These are phyloP conservation scores for Candida suzukii DNA, from an alignment of 805 yeast genomes.

Conservation along the genomic window DNA sequence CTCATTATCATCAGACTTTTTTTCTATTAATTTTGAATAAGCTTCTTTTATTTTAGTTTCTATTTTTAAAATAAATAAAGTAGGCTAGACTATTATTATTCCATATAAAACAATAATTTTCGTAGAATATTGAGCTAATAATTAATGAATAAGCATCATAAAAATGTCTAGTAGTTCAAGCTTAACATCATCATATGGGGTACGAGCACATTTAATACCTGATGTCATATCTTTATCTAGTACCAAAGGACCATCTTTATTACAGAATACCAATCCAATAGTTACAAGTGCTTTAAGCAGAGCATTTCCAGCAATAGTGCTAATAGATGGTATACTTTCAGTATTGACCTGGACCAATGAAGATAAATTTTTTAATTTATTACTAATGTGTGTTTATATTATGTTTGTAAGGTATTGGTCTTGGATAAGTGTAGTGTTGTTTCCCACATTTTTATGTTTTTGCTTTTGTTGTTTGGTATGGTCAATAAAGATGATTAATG, in stretches of 20 bases:
- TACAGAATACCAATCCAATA: conserved; percentile 28
- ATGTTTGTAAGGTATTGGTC: conserved; percentile 38
- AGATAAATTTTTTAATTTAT: conserved; percentile 38
- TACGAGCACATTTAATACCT: conserved; percentile 16
- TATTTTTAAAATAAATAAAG: too few relatives aligned
- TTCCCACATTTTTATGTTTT: conserved; percentile 34
- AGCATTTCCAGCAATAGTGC: conserved; percentile 39
- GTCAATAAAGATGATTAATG: conserved; percentile 34
- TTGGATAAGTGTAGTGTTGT: conserved; percentile 22
- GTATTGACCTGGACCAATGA: conserved; percentile 50
- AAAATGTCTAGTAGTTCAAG: not conserved
- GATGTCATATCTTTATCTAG: conserved; percentile 10
- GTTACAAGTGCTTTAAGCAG: conserved; percentile 40
- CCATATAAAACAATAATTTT: too few relatives aligned
- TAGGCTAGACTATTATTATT: too few relatives aligned
- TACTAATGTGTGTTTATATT: conserved; percentile 32
- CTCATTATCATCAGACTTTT: too few relatives aligned
- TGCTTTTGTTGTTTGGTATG: conserved; percentile 35
- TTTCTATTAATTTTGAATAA: too few relatives aligned
- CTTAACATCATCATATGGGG: not conserved
- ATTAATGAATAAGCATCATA: too few relatives aligned
- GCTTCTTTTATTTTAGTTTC: too few relatives aligned
- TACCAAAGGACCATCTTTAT: conserved; percentile 12
- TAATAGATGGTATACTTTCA: conserved; percentile 37
- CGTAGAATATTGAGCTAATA: too few relatives aligned